Evolutionary conservation across 2,329 filamentous ascomycete species (phyloP), one percentile per base, ranked within the genome.

Genomic region (Xylaria polymorpha): DNA sequence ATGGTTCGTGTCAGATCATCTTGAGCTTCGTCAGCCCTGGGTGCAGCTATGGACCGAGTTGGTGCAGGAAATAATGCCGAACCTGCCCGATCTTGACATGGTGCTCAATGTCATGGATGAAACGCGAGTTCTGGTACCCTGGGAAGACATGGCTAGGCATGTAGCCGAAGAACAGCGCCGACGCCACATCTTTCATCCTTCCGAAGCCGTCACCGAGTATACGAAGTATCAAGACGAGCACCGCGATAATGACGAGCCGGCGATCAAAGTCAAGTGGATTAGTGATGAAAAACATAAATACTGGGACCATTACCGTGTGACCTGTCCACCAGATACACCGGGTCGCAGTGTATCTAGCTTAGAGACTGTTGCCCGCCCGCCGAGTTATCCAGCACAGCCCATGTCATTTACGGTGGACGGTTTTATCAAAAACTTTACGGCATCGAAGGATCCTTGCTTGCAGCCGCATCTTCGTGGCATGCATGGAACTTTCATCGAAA

Each of bases 31-130:
- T n/a, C 81, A 83, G 29, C 77, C 80, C 1, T 85, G 83, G 81
- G 75, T 85, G 43, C 75, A 84, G 74, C 78, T 82, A 25, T 87
- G 85, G 85, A 81, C 81, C 2, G 76, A 80, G 2, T 80, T 88
- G 14, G 83, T 90, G n/a, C 72, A 77, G 2, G 84, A 85, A 63
- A 86, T 89, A 32, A 68, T 73, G 71, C 76, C 83, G 15, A 80
- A 84, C 59, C 76, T 91, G 25, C 89, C 89, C 4, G 88, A 91
- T 70, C 86, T 91, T 76, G 88, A 91, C 75, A 90, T 91, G 81
- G 86, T 88, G 12, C 87, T 91, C 80, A 91, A 91, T 75, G 83
- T 85, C 61, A 83, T 90, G 79, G 89, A 91, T 76, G 88, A 91
- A 76, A 85, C 89, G 35, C 83, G 89, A 25, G 77, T 92, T n/a